Evolutionary conservation across 805 yeast genomes (phyloP), one percentile per base, ranked within the genome.

Genomic region (Suhomyces pyralidae): DNA sequence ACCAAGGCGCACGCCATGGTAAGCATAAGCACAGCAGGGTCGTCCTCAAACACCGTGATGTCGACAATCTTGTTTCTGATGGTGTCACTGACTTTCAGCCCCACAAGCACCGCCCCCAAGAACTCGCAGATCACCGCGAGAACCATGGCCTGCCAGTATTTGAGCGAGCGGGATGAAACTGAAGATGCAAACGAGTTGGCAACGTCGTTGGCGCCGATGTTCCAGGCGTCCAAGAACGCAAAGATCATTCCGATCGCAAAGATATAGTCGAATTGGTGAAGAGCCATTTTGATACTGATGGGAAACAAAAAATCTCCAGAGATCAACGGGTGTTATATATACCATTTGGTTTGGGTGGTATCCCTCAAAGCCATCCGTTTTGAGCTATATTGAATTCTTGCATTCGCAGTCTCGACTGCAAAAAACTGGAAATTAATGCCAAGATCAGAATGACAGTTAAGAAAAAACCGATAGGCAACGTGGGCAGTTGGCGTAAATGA

Each of bases 121-220:
- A 87, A 86, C 68, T 86, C 93, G 76, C 84, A 82, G 44, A 85
- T 61, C 38, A 83, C 86, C 0, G 90, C 90, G 42, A 87, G 69
- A 34, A 85, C 59, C 89, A 85, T 84, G 15, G 90, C 92, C 67
- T 86, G 93, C 83, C 86, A 81, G 65, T 85, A 85, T 51, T 80
- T 80, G 57, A 86, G 71, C 14, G 90, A 79, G 59, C 87, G 74
- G 10, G 92, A 84, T 12, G 91, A 83, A 5, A 86, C 84, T 0
- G 92, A 81, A 2, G 92, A 85, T 1, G 93, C 86, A 62, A 84
- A 86, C 1, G 93, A 86, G 74, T 87, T 86, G 14, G 92, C 86
- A 53, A 86, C 90, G 74, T 86, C 93, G 63, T 87, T 86, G 28
- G 92, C 93, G 49, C 92, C 92, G 59, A 85, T 86, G 66, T 85